Evolutionary conservation across 2,329 filamentous ascomycete species (phyloP), one percentile per base, ranked within the genome.

Genomic region (Akanthomyces lecanii): DNA sequence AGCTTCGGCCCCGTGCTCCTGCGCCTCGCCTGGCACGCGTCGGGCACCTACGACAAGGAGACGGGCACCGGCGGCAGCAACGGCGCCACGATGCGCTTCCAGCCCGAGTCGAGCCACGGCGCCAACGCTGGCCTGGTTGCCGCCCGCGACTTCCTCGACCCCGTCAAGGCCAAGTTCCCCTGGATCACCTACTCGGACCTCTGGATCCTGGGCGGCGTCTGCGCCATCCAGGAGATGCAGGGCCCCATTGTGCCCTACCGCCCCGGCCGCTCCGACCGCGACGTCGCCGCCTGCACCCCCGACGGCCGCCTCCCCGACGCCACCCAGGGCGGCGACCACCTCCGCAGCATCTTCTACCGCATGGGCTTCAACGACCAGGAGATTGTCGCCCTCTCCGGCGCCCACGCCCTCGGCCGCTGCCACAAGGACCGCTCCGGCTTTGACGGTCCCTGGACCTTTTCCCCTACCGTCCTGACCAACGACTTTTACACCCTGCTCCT

Each of bases 351-450:
- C 81, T 99, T 98, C 79, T 86, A 88, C 77, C 92, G 94, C 75
- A 98, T 98, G 94, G 94, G 94, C 69, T 98, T 97, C 84, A 89
- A 95, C 77, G 94, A 99, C 79, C 90, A 90, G 72, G 93, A 97
- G 79, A 98, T 98, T 74, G 94, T 97, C 52, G 95, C 94, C 36
- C 85, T 98, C 60, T 83, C 84, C 28, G 92, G 92, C 69, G 92
- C 90, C 55, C 92, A 97, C 80, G 90, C 91, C 60, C 85, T 97
- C 44, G 93, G 93, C 66, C 91, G 93, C 68, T 96, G 90, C 81
- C 95, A 98, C 83, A 82, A 87, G 10, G 89, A 95, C 78, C 91
- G 94, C 74, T 92, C 88, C 67, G 94, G 94, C 66, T 98, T 86
- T 77, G 85, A 89, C 1, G 95, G 95, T 1, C 92, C 92, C 61